These are phyloP conservation scores for Tilletiaria anomala DNA, from an alignment of 1,284 basidiomycete genomes.

Conservation along the genomic window DNA sequence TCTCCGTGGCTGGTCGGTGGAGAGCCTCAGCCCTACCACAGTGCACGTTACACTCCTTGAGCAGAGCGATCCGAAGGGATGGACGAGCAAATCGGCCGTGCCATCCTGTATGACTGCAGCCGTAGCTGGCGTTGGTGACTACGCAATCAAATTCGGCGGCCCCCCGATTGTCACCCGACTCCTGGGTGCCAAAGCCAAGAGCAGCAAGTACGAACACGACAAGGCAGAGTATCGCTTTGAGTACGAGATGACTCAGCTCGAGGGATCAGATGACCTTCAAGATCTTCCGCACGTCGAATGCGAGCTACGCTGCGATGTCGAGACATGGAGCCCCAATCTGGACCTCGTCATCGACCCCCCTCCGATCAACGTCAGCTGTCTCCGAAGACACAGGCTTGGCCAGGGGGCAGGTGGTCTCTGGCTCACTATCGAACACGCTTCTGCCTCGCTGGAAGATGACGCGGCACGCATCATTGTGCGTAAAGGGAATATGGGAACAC, in stretches of 20 bases:
- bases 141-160: slow-evolving; percentile 79
- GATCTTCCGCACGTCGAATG: slow-evolving; percentile 57
- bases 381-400: slow-evolving; percentile 69
- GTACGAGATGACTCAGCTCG: slow-evolving; percentile 53
- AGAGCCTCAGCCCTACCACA: slow-evolving; percentile 84
- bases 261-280: slow-evolving; percentile 41
- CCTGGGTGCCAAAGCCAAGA: slow-evolving; percentile 58
- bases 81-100: slow-evolving; percentile 87
- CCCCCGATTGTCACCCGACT: slow-evolving; percentile 77
- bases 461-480: slow-evolving; percentile 54
- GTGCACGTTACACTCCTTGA: slow-evolving; percentile 86
- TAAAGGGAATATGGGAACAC: slow-evolving; percentile 48
- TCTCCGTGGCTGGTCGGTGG: slow-evolving; percentile 91
- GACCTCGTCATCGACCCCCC: slow-evolving; percentile 90
- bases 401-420: slow-evolving; percentile 84
- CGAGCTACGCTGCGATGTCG: slow-evolving; percentile 82
- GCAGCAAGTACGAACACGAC: slow-evolving; percentile 74
- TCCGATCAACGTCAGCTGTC: slow-evolving; percentile 64
- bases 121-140: slow-evolving; percentile 78
- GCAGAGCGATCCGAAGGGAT: slow-evolving; percentile 91
- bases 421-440: slow-evolving; percentile 82
- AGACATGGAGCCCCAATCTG: slow-evolving; percentile 73
- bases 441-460: slow-evolving; percentile 57
- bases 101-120: slow-evolving; percentile 62
- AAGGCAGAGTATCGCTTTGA: slow-evolving; percentile 66